These are phyloP conservation scores for Candida awuae DNA, from an alignment of 805 yeast genomes.

Conservation along the genomic window DNA sequence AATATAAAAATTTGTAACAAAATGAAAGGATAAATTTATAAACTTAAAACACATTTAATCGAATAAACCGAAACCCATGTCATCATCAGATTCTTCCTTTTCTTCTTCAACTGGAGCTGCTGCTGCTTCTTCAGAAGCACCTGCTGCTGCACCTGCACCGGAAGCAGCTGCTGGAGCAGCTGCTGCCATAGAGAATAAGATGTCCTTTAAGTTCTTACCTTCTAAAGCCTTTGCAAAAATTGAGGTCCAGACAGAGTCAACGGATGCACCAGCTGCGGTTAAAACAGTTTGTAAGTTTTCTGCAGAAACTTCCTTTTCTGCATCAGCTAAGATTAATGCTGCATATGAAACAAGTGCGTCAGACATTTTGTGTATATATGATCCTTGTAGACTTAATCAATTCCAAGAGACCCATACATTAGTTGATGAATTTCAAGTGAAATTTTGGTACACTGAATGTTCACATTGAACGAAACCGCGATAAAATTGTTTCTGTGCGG, in stretches of 20 bases:
- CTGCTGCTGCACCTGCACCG: conserved; percentile 52
- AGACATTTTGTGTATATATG: conserved; percentile 50
- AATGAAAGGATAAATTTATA: not conserved
- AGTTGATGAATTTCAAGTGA: too few relatives aligned
- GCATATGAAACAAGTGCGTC: conserved; percentile 96
- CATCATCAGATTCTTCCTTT: conserved; percentile 58
- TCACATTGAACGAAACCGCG: too few relatives aligned
- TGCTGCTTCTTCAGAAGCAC: conserved; percentile 56
- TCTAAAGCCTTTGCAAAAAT: conserved; percentile 82
- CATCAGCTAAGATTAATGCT: conserved; percentile 96
- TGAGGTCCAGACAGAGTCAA: conserved; percentile 80
- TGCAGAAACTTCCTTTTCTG: conserved; percentile 81
- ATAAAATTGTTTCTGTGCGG: too few relatives aligned
- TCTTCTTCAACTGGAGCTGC: conserved; percentile 52
- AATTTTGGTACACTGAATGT: too few relatives aligned
- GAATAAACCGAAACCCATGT: conserved; percentile 94
- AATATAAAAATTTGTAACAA: conserved; percentile 5
- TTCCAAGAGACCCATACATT: not conserved
- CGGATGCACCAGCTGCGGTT: conserved; percentile 75
- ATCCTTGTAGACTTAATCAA: not conserved
- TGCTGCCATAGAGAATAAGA: conserved; percentile 52
- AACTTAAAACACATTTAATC: conserved; percentile 42
- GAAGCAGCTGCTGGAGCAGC: conserved; percentile 69
- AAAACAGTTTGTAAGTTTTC: conserved; percentile 75
- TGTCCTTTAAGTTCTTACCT: conserved; percentile 77